Evolutionary conservation across 441 rosid genomes (phyloP), one percentile per base, ranked within the genome.

Genomic region (Geranium incanum): DNA sequence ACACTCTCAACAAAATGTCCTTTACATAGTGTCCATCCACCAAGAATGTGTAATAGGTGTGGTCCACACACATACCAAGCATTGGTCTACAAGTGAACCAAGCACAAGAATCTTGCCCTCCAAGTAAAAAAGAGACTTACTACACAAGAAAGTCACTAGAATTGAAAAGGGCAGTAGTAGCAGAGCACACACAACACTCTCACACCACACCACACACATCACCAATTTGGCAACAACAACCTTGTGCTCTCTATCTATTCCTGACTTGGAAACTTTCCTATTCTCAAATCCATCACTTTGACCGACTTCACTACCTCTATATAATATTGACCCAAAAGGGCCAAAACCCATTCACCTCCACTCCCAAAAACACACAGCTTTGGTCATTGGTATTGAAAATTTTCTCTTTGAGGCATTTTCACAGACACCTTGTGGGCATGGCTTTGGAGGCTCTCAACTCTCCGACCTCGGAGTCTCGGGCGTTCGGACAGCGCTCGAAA

Each of bases 371-470:
- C 28, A 21, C 72, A 60, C 60, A 36, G 63, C 28, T 0, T 48
- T 55, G 70, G 21, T 21, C 41, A 6, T 38, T 0, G 7, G 41
- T 38, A 3, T 6, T 23, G 33, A 23, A 23, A 9, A 41, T 5
- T 5, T 16, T 55, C 16, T 4, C 36, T 73, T 68, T 72, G 28
- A 28, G 72, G 67, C 75, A 43, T 64, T 21, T 39, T 66, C 48
- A 18, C 28, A 70, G 50, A 18, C 65, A 66, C 3, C 15, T n/a
- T 57, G 57, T 11, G 48, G 28, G 4, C 8, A 92, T 92, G 97
- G 97, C 96, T 15, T 91, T 93, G 3, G 88, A 93, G 74, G 92
- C 97, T 50, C 78, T 90, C 45, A 90, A 82, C 68, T 86, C 92
- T 5, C 87, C 89, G 0, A 78, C 84, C 9, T 28, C 84, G 1